A percentile compares a stretch with the other conserved stretches of the same genome.
These are phyloP conservation scores for Citrus unshiu DNA, from an alignment of 345 rosid genomes.

Conservation along the genomic window DNA sequence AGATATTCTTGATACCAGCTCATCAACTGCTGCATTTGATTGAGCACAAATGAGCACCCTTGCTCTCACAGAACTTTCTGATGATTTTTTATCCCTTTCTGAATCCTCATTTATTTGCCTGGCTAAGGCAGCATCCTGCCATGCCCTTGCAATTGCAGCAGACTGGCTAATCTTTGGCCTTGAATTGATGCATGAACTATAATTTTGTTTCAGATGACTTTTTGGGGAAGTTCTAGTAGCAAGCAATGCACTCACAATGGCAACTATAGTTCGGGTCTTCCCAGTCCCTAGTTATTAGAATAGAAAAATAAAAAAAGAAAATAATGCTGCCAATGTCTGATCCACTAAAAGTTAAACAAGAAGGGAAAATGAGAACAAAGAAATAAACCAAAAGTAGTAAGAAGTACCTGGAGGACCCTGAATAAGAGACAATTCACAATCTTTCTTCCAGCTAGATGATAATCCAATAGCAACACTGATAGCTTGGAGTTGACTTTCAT, in stretches of 20 bases:
- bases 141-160: slow-evolving; percentile 76
- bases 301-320: not conserved
- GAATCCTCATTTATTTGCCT: slow-evolving; percentile 60
- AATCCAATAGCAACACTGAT: slow-evolving; percentile 59
- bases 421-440: slow-evolving; percentile 75
- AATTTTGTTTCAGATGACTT: slow-evolving; percentile 37
- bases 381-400: not conserved
- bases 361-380: not conserved
- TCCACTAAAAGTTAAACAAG: not conserved
- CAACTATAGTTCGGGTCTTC: slow-evolving; percentile 92
- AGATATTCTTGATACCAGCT: slow-evolving; percentile 81
- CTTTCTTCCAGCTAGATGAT: slow-evolving; percentile 41
- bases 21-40: slow-evolving; percentile 99
- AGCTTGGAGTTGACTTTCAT: slow-evolving; percentile 87
- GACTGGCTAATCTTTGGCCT: slow-evolving; percentile 57
- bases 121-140: slow-evolving; percentile 98
- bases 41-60: slow-evolving; percentile 95
- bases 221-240: slow-evolving; percentile 35
- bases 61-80: slow-evolving; percentile 51
- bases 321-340: not conserved
- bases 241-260: slow-evolving; percentile 85
- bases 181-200: slow-evolving; percentile 32
- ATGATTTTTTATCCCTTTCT: slow-evolving; percentile 38
- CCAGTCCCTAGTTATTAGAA: slow-evolving; percentile 73
- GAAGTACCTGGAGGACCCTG: slow-evolving; percentile 98